A percentile compares a stretch with the other conserved stretches of the same genome.
Evolutionary conservation across 805 yeast species (phyloP).

Genomic region (Kuraishia hungarica): DNA sequence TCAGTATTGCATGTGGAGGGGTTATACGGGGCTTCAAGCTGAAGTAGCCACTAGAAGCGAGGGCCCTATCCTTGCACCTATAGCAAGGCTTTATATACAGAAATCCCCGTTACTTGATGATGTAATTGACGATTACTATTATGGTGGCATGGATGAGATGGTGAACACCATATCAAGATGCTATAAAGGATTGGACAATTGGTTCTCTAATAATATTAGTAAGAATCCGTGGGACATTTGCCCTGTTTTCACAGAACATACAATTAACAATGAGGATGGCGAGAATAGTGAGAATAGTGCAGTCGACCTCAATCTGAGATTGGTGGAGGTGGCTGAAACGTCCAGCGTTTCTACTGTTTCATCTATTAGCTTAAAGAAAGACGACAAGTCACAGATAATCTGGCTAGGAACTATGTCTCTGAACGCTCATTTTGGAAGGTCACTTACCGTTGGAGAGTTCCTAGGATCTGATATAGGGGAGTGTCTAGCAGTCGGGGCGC

Average conservation of each 20-base stretch:
- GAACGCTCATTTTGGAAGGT: constrained; percentile 38
- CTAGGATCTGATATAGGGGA: constrained; percentile 20
- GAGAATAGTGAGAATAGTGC: too few relatives aligned
- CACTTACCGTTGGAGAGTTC: constrained; percentile 33
- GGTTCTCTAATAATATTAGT: constrained; percentile 27
- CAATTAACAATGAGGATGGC: not conserved
- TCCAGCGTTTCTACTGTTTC: not conserved
- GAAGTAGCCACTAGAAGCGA: constrained; percentile 24
- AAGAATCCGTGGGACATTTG: constrained; percentile 28
- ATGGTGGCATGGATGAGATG: constrained; percentile 47
- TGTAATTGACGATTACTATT: constrained; percentile 34
- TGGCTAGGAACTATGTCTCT: constrained; percentile 11
- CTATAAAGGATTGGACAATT: constrained; percentile 23
- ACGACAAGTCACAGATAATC: constrained; percentile 2
- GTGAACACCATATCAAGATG: constrained; percentile 30
- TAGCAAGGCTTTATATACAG: constrained; percentile 5
- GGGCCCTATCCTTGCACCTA: not conserved
- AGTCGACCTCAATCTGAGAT: not conserved
- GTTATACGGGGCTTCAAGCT: constrained; percentile 39
- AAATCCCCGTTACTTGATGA: constrained; percentile 36
- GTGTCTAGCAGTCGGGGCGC: constrained; percentile 44
- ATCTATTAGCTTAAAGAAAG: not conserved
- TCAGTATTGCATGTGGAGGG: constrained; percentile 44
- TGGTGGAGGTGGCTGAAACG: not conserved
- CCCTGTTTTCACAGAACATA: constrained; percentile 11